Evolutionary conservation across 1,139 yeast species (phyloP), one percentile per base, ranked within the genome.

Genomic region (Candida albicans): DNA sequence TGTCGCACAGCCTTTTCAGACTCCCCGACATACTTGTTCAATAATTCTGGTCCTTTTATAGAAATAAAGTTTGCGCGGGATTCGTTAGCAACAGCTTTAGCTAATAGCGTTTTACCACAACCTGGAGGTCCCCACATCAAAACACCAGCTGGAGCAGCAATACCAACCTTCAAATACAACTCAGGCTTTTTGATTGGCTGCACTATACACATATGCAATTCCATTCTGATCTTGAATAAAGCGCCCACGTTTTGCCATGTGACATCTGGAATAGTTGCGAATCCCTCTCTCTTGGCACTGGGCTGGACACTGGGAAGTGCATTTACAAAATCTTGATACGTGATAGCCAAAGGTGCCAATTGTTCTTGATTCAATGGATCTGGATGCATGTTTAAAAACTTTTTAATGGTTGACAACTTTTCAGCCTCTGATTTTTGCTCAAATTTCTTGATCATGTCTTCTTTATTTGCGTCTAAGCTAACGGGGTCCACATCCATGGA

Each of bases 61-160:
- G 96, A 87, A 36, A 93, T 93, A 64, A 93, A 93, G 61, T 93
- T 93, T 8, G 98, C 98, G 44, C 95, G 79, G 1, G 96, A 88
- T 65, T 93, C 98, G 61, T 93, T 91, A 11, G 99, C 99, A 9
- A 93, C 98, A 0, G 98, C 99, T 59, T 93, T 93, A 1, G 98
- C 99, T 40, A 93, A 71, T 44, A 93, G 72, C 0, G 99, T 93
- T 61, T 93, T 93, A 75, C 99, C 99, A 70, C 98, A 93, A 18
- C 99, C 99, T 2, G 99, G 99, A 1, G 99, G 99, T 0, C 99
- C 99, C 99, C 99, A 93, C 74, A 93, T 77, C 15, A 93, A 69
- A 0, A 93, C 99, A 43, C 99, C 99, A 0, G 97, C 91, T 1
- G 99, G 98, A 0, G 97, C 96, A 43, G 90, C 81, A 32, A 93